Evolutionary conservation across 2,329 filamentous ascomycete species (phyloP), one percentile per base, ranked within the genome.

Genomic region (Pseudopyricularia javanii): DNA sequence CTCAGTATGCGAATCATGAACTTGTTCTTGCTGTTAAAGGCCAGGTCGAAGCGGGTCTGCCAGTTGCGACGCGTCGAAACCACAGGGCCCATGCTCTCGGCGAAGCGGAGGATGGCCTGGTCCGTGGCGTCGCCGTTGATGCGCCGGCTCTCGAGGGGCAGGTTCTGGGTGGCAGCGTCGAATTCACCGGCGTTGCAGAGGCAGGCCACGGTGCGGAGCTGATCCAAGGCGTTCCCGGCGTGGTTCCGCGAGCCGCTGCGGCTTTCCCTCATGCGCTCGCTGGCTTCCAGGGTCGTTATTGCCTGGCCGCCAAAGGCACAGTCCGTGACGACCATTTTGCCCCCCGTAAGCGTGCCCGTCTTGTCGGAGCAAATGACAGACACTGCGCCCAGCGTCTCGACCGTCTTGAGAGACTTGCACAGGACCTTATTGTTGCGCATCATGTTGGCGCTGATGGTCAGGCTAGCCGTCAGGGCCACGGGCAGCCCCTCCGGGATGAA

Each of bases 21-120:
- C 66, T 91, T 91, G 68, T 89, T 90, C 71, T 88, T 88, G 68
- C 83, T 88, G 69, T 90, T 90, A 65, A 91, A 91, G 0, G 83
- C 79, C 28, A 88, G 70, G 52, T 85, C 80, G 59, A 82, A 89
- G 2, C 78, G 74, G 51, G 78, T 82, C 51, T 76, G 75, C 83
- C 84, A 89, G 56, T 75, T 71, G 14, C 73, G 71, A 7, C 82
- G 76, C 5, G 85, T 68, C 50, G 84, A 75, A 0, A 74, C 66
- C 0, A 87, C 79, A 0, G 78, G 69, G 0, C 77, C 77, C 0
- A 90, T 71, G 3, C 70, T 70, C 63, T 90, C 85, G 0, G 85
- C 81, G 53, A 91, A 84, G 52, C 85, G 76, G 6, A 91, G 71
- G 32, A 90, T 76, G 17, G 86, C 86, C 60, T 85, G 80, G 60